Conservation (phyloP, 2,329 filamentous ascomycete species). For the Colletotrichum sp. region DNA sequence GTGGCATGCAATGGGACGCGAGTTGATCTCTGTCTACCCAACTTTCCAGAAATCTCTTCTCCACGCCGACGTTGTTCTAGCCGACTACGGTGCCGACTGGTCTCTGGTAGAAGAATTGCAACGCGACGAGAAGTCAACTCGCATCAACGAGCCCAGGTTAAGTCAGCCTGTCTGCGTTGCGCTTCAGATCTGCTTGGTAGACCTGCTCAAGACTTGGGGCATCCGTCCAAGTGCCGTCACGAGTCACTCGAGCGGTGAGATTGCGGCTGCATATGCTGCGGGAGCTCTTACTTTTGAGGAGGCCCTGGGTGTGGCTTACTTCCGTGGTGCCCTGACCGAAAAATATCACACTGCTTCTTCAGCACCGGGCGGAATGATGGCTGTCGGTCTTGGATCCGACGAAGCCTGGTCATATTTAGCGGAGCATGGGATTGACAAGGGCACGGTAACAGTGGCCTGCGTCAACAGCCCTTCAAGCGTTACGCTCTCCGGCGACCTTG, state of each 20-base stretch:
- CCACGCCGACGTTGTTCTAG: not conserved
- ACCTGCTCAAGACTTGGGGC: slow-evolving; percentile 47
- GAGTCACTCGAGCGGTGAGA: slow-evolving; percentile 55
- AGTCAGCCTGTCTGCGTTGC: slow-evolving; percentile 49
- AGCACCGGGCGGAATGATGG: slow-evolving; percentile 33
- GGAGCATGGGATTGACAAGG: slow-evolving; percentile 1
- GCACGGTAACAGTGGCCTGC: slow-evolving; percentile 37
- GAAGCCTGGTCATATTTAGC: slow-evolving; percentile 17
- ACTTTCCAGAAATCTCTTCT: slow-evolving; percentile 23
- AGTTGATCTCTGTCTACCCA: slow-evolving; percentile 26
- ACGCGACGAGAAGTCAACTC: slow-evolving; percentile 29
- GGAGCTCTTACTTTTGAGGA: slow-evolving; percentile 30
- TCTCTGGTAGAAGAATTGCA: slow-evolving; percentile 39
- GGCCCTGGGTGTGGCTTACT: slow-evolving; percentile 35
- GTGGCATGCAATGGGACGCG: slow-evolving; percentile 37
- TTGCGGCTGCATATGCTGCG: slow-evolving; percentile 49
- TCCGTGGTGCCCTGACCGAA: slow-evolving; percentile 27
- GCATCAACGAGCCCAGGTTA: slow-evolving; percentile 42
- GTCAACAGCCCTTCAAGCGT: slow-evolving; percentile 40
- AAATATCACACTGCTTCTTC: not conserved
- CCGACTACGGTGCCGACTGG: slow-evolving; percentile 25
- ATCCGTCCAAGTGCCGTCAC: slow-evolving; percentile 41
- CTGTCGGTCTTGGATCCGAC: slow-evolving; percentile 28
- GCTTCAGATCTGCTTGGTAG: slow-evolving; percentile 50
- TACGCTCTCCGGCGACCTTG: slow-evolving; percentile 32